Base-by-base conservation (phyloP, 2,329 filamentous ascomycete species). In the Xylariaceae sp. region DNA sequence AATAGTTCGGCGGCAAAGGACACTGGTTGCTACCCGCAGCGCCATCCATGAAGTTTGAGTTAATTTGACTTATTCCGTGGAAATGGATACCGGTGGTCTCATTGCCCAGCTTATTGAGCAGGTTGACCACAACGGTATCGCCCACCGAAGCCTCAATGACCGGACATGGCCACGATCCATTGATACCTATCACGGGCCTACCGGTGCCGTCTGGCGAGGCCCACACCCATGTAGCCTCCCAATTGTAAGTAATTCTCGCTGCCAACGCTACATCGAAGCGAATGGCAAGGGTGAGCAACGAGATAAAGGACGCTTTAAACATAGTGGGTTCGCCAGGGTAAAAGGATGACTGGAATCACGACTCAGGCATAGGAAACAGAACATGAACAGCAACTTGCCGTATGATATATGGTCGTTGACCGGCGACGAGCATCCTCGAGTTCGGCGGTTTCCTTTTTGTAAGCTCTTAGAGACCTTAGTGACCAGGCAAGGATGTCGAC, bases 121-220 rank as follows among this genome's bases (percentile, higher is more conserved):
- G 72, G 64, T 79, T 79, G 49, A 83, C 73, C 9, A 80, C 70
- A 44, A 82, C 63, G 13, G 72, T 74, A 61, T 86, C 83, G 55
- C 82, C 83, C 61, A 79, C 77, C 56, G 76, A 78, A 6, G 80
- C 83, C 56, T 80, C 77, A 50, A 87, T 82, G 10, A 76, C 69
- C 1, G 87, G 87, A 30, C 84, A 78, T 2, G 87, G 86, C 83
- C 86, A 88, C 70, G 82, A 70, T 10, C 79, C 78, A 67, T 89
- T 89, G 69, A 89, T 83, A 9, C 83, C 85, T 67, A 89, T 84
- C 1, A 82, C 79, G 35, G 82, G 79, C 50, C 87, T 78, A 7
- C 76, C 72, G 35, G 78, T 76, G 2, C 84, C 84, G 74, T 88
- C 86, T 0, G 86, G 86, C 55, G 82, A 80, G 7, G 80, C 79